These are phyloP conservation scores for Nitzschia putrida DNA, from an alignment of 108 stramenopile genomes.

Conservation along the genomic window DNA sequence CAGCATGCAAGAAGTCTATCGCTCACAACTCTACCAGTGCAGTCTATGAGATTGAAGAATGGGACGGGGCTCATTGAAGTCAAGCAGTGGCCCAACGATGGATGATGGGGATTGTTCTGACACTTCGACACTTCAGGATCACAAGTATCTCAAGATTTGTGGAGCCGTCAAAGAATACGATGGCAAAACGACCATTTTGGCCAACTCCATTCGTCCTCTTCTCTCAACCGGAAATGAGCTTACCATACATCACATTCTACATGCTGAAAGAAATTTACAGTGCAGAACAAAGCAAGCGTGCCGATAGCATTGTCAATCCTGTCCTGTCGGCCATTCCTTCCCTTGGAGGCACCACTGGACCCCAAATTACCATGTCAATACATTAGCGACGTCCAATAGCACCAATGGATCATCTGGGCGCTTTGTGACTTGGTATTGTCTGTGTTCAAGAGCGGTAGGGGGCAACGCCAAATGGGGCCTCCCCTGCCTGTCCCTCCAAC, in stretches of 20 bases:
- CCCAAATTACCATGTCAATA: neutral
- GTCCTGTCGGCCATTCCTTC: slow-evolving; percentile 39
- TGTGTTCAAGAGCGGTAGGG: slow-evolving; percentile 24
- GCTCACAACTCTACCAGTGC: slow-evolving; percentile 64
- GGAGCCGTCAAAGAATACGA: slow-evolving; percentile 79
- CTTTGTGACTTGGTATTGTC: slow-evolving; percentile 6
- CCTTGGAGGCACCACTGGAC: slow-evolving; percentile 25
- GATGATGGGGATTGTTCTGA: slow-evolving; percentile 62
- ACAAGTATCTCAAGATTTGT: slow-evolving; percentile 68
- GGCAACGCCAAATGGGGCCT: no score
- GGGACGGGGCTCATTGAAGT: slow-evolving; percentile 81
- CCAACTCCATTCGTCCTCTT: slow-evolving; percentile 63
- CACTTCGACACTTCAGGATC: slow-evolving; percentile 49
- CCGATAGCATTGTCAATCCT: slow-evolving; percentile 33
- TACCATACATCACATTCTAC: slow-evolving; percentile 85
- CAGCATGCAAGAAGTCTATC: no score
- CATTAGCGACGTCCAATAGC: neutral
- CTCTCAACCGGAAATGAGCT: slow-evolving; percentile 71
- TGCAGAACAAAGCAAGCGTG: slow-evolving; percentile 55
- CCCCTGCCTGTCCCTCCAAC: no score
- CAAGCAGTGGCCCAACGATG: slow-evolving; percentile 76
- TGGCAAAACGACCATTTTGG: slow-evolving; percentile 57
- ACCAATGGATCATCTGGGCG: slow-evolving; percentile 4
- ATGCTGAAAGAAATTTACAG: slow-evolving; percentile 75
- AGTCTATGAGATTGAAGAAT: slow-evolving; percentile 74